These are phyloP conservation scores for Coniochaeta sp. DNA, from an alignment of 2,329 filamentous ascomycete genomes.

Conservation along the genomic window DNA sequence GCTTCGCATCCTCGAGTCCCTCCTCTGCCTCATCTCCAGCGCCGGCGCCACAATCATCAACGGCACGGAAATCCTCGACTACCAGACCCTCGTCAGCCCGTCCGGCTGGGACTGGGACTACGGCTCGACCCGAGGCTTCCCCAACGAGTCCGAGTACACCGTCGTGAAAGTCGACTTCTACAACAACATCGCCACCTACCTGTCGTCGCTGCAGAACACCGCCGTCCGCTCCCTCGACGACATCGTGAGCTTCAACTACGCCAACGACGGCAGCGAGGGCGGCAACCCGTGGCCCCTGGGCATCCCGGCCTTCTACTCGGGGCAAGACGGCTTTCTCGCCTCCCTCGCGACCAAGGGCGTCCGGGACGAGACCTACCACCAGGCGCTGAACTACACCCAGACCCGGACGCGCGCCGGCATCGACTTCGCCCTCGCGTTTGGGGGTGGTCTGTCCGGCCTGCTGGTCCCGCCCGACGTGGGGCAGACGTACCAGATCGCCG, in stretches of 20 bases:
- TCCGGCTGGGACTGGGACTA: slow-evolving; percentile 71
- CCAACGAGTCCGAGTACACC: slow-evolving; percentile 70
- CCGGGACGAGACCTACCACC: slow-evolving; percentile 57
- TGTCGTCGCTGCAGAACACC: slow-evolving; percentile 56
- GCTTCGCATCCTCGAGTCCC: slow-evolving; percentile 39
- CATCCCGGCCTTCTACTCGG: slow-evolving; percentile 58
- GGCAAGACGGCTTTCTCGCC: slow-evolving; percentile 64
- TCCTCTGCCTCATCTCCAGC: slow-evolving; percentile 44
- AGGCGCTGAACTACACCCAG: slow-evolving; percentile 57
- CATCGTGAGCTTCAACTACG: slow-evolving; percentile 57
- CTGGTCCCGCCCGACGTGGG: slow-evolving; percentile 63
- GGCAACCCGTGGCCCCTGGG: slow-evolving; percentile 47
- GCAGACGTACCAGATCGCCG: slow-evolving; percentile 61
- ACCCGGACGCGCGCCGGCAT: slow-evolving; percentile 59
- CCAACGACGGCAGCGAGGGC: slow-evolving; percentile 60
- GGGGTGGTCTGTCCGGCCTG: slow-evolving; percentile 49
- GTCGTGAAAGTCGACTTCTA: slow-evolving; percentile 67
- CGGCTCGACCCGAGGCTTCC: slow-evolving; percentile 50
- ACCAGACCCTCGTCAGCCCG: slow-evolving; percentile 54
- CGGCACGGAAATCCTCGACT: slow-evolving; percentile 59
- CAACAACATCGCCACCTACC: slow-evolving; percentile 53
- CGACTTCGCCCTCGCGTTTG: slow-evolving; percentile 52
- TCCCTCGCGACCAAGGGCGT: slow-evolving; percentile 53
- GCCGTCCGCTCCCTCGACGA: slow-evolving; percentile 53
- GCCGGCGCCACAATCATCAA: slow-evolving; percentile 64